These are phyloP conservation scores for Vinca minor DNA, from an alignment of 257 asterid genomes.

Conservation along the genomic window DNA sequence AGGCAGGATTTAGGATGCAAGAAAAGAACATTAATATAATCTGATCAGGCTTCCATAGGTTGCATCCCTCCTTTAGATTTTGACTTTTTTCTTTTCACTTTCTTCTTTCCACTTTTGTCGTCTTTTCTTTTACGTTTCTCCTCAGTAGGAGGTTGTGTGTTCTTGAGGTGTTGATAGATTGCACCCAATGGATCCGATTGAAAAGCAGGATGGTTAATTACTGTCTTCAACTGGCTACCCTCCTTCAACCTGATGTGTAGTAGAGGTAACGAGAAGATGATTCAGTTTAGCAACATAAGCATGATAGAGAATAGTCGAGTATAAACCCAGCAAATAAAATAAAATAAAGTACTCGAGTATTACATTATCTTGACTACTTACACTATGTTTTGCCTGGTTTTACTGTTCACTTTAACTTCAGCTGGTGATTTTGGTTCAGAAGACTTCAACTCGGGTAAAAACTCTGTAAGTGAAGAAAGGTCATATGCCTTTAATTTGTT, in stretches of 20 bases:
- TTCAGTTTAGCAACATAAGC: neutral
- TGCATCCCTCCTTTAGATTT: constrained; percentile 24
- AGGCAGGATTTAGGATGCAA: too few relatives aligned
- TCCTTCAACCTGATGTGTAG: constrained; percentile 56
- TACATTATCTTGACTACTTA: constrained; percentile 28
- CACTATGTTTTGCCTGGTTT: constrained; percentile 54
- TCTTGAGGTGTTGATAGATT: constrained; percentile 60
- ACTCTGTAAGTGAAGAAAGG: constrained; percentile 53
- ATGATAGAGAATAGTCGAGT: neutral
- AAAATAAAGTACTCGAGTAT: constrained; percentile 33
- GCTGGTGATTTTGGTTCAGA: constrained; percentile 29
- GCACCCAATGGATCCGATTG: constrained; percentile 65
- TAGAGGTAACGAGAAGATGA: constrained; percentile 10
- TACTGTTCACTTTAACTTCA: constrained; percentile 52
- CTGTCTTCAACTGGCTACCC: constrained; percentile 46
- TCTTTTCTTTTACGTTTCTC: constrained; percentile 46
- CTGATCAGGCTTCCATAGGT: constrained; percentile 47
- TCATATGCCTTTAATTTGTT: constrained; percentile 69
- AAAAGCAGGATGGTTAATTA: constrained; percentile 48
- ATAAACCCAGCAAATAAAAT: neutral
- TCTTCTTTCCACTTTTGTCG: constrained; percentile 30
- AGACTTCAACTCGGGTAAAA: constrained; percentile 54
- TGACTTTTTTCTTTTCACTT: constrained; percentile 40
- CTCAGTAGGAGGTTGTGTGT: constrained; percentile 54
- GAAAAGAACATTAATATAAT: neutral